A percentile compares a stretch with the other conserved stretches of the same genome.
phyloP scores from a whole-genome alignment of 2,329 filamentous ascomycete species.

The Grosmannia serpens region DNA sequence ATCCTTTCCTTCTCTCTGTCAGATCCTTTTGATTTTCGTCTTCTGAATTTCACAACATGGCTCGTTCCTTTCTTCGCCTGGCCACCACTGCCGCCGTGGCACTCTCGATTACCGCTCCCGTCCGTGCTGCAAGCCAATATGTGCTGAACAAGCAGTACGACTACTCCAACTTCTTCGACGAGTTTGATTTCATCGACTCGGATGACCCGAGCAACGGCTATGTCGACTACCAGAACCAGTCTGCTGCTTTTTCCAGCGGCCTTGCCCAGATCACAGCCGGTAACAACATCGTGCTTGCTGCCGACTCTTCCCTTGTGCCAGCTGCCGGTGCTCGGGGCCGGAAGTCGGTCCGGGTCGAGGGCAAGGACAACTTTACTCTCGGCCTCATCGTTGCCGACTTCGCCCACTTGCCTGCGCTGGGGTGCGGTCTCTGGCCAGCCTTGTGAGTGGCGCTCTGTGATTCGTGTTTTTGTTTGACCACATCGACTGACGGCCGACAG shows the following conservation, averaged over 20 bases:
- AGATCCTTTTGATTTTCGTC: not conserved
- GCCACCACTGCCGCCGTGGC: slow-evolving; percentile 21
- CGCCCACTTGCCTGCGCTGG: slow-evolving; percentile 52
- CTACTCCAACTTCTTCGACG: slow-evolving; percentile 33
- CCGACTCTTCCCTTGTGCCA: not conserved
- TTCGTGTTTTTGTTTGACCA: not conserved
- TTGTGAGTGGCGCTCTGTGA: slow-evolving; percentile 29
- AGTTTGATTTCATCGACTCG: slow-evolving; percentile 28
- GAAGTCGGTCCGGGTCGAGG: slow-evolving; percentile 53
- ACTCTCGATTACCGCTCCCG: not conserved
- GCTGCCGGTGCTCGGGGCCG: slow-evolving; percentile 22
- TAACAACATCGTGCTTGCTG: slow-evolving; percentile 14
- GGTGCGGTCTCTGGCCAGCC: slow-evolving; percentile 64
- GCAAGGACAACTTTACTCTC: slow-evolving; percentile 48
- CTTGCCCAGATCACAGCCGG: slow-evolving; percentile 31
- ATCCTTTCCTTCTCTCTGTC: not conserved
- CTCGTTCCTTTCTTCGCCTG: slow-evolving; percentile 3
- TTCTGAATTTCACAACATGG: slow-evolving; percentile 12
- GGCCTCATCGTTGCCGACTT: slow-evolving; percentile 62
- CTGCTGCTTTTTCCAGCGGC: slow-evolving; percentile 18
- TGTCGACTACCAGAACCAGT: slow-evolving; percentile 38
- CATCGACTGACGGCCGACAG: slow-evolving; percentile 12
- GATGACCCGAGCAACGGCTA: slow-evolving; percentile 60
- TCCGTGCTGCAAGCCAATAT: slow-evolving; percentile 19
- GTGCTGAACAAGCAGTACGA: slow-evolving; percentile 29